Base-by-base conservation (phyloP, 495 filamentous ascomycete species). In the Aspergillus egyptiacus region DNA sequence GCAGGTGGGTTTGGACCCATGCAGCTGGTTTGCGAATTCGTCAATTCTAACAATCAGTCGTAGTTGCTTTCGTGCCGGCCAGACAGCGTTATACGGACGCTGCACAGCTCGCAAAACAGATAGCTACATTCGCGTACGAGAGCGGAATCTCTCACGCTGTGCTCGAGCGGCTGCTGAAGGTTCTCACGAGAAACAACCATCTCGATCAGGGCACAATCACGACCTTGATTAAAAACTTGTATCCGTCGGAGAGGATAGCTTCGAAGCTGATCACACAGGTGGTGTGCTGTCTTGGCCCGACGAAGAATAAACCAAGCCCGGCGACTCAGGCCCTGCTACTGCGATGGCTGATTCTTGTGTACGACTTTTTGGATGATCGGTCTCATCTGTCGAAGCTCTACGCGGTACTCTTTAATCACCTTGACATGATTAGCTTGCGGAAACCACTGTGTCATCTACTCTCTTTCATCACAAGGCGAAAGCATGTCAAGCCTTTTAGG, bases 401-500 rank as follows among this genome's bases (percentile, higher is more conserved):
- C 61, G 75, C 80, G 0, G 78, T 93, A 10, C 64, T 96, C 6
- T 96, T 96, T 61, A 88, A 87, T 49, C 66, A 91, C 36, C 74
- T 96, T 5, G 87, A 94, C 54, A 91, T 89, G 65, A 82, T 88
- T 18, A 85, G 67, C 48, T 27, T 75, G 38, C 61, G 65, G 14
- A 60, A 63, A 31, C 62, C 66, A 31, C 48, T 94, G 43, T 95
- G 90, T 56, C 86, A 93, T 65, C 67, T 96, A n/a, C 76, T 96
- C 17, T 86, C 88, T 8, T 66, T 87, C 10, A 78, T 93, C 30
- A 95, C 90, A 17, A 72, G 86, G 36, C 81, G 89, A n/a, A 89
- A 85, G 57, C 89, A 95, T 65, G 89, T 96, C 31, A 81, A 82
- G 51, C 87, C 88, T 2, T 91, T 88, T 56, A 72, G 90, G 45